These are phyloP conservation scores for Mycena vulgaris DNA, from an alignment of 768 basidiomycete genomes.

Conservation along the genomic window DNA sequence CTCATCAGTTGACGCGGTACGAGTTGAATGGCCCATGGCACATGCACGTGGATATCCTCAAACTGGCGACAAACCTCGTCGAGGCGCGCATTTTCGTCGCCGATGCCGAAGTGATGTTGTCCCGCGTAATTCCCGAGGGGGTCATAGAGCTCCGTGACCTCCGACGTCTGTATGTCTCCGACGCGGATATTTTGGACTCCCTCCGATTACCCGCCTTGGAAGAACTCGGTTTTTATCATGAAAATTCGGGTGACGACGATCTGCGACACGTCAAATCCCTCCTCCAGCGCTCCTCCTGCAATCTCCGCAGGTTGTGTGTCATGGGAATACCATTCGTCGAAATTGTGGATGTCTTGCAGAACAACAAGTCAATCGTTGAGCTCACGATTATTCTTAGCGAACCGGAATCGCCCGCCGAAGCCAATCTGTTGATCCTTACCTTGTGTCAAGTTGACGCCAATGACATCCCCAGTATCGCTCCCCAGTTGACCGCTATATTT, in stretches of 20 bases:
- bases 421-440: too few species aligned
- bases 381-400: not conserved
- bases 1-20: conserved; percentile 9
- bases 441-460: too few species aligned
- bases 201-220: not conserved
- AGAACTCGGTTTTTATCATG: not conserved
- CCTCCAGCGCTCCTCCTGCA: not conserved
- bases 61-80: not conserved
- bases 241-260: not conserved
- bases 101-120: not conserved
- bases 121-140: not conserved
- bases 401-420: too few species aligned
- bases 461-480: too few species aligned
- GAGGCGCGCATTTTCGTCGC: not conserved
- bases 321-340: not conserved
- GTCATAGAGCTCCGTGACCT: not conserved
- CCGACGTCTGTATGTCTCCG: not conserved
- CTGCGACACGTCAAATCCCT: not conserved
- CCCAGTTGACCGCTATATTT: too few species aligned
- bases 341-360: not conserved
- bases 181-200: not conserved
- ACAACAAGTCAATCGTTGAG: not conserved
- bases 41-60: not conserved
- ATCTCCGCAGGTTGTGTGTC: not conserved
- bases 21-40: not conserved